These are phyloP conservation scores for Phytophthora citrophthora DNA, from an alignment of 352 stramenopile species.

Conservation along the genomic window DNA sequence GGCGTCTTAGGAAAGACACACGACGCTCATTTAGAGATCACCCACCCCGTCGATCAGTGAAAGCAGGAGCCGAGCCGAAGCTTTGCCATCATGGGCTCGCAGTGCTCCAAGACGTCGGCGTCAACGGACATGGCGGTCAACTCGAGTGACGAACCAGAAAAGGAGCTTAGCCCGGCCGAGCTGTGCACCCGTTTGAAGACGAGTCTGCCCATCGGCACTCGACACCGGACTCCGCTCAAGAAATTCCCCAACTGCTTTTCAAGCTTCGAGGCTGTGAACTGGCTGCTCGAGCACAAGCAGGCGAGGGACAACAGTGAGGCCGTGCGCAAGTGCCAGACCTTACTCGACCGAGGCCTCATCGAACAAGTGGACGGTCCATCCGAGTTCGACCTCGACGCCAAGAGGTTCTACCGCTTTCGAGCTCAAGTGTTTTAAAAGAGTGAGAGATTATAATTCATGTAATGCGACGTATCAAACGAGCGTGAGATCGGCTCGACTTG, in stretches of 20 bases:
- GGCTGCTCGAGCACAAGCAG: slow-evolving; percentile 79
- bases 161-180: slow-evolving; percentile 59
- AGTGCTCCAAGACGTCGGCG: slow-evolving; percentile 26
- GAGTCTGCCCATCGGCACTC: slow-evolving; percentile 61
- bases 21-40: slow-evolving; percentile 11
- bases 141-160: slow-evolving; percentile 35
- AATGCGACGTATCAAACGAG: no score
- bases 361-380: slow-evolving; percentile 72
- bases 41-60: slow-evolving; percentile 8
- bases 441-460: no score
- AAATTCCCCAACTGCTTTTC: slow-evolving; percentile 79
- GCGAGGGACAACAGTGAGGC: slow-evolving; percentile 65
- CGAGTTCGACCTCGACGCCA: slow-evolving; percentile 71
- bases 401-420: slow-evolving; percentile 69
- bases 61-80: neutral
- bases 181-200: slow-evolving; percentile 67
- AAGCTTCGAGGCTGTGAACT: slow-evolving; percentile 72
- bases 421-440: no score
- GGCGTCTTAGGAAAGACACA: neutral
- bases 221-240: slow-evolving; percentile 63
- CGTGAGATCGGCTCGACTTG: neutral
- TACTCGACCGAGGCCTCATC: slow-evolving; percentile 57
- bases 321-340: slow-evolving; percentile 68
- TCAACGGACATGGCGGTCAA: slow-evolving; percentile 32
- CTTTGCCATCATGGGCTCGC: slow-evolving; percentile 29